These are phyloP conservation scores for Aspergillus oerlinghausenensis DNA, from an alignment of 2,329 filamentous ascomycete species.

Conservation along the genomic window DNA sequence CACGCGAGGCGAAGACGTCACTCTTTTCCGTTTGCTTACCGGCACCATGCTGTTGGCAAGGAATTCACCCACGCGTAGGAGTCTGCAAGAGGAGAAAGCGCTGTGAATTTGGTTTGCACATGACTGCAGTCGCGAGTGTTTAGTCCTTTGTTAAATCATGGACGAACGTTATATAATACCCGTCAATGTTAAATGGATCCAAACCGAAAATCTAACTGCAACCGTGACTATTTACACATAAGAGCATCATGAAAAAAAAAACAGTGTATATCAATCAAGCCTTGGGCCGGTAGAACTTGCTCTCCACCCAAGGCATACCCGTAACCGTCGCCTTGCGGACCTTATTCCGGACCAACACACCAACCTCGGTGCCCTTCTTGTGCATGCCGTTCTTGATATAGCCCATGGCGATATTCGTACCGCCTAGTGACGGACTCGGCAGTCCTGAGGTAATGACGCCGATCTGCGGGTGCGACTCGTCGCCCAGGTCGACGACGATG, in stretches of 20 bases:
- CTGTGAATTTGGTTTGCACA: neutral
- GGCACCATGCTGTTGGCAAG: neutral
- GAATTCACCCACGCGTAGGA: neutral
- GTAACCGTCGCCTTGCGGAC: constrained; percentile 68
- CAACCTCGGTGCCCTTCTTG: constrained; percentile 77
- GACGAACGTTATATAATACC: neutral
- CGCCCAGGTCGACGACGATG: constrained; percentile 59
- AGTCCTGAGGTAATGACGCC: constrained; percentile 85
- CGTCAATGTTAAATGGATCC: neutral
- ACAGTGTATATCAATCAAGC: neutral
- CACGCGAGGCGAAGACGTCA: neutral
- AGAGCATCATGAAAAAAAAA: neutral
- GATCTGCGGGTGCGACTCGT: constrained; percentile 59
- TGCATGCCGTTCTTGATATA: constrained; percentile 78
- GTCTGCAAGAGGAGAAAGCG: neutral
- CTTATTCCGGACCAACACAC: constrained; percentile 72
- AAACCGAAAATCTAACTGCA: neutral
- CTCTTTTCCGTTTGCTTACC: neutral
- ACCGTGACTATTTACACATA: constrained; percentile 4
- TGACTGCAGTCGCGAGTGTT: no score
- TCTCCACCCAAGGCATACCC: constrained; percentile 84
- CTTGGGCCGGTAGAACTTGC: constrained; percentile 62
- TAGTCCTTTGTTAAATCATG: neutral
- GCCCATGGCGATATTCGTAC: constrained; percentile 92
- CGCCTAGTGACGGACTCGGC: constrained; percentile 75